phyloP scores from a whole-genome alignment of 768 basidiomycete genomes.

The Pleurotus platypus region DNA sequence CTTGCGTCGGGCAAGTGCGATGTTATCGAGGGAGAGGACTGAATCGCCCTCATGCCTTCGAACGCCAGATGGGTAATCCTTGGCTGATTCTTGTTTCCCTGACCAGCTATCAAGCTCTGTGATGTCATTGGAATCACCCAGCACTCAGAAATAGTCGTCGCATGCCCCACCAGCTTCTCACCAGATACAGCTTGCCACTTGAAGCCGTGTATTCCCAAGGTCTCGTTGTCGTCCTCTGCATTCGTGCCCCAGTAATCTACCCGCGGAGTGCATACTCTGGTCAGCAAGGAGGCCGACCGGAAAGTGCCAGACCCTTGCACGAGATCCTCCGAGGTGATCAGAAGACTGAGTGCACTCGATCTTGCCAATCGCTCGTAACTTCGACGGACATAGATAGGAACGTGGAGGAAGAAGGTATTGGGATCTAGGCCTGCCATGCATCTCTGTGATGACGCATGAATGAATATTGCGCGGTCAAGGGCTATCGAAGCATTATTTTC shows the following conservation, averaged over 20 bases:
- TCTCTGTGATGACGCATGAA: constrained; percentile 50
- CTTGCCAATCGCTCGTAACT: constrained; percentile 65
- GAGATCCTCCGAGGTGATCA: constrained; percentile 9
- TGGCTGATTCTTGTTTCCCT: background rate
- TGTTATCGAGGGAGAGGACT: constrained; percentile 2
- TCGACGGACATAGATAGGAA: constrained; percentile 74
- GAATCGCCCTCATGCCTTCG: background rate
- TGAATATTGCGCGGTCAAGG: constrained; percentile 71
- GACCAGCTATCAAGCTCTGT: background rate
- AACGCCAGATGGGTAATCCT: constrained; percentile 1
- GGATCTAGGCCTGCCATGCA: constrained; percentile 74
- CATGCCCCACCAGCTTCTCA: background rate
- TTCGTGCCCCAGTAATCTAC: constrained; percentile 52
- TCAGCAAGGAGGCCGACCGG: constrained; percentile 68
- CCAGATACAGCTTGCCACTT: constrained; percentile 8
- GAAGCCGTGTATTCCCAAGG: constrained; percentile 52
- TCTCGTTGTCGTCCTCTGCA: constrained; percentile 70
- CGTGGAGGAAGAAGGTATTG: constrained; percentile 73
- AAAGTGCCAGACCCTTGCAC: constrained; percentile 61
- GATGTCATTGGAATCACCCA: constrained; percentile 2
- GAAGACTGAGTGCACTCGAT: constrained; percentile 40
- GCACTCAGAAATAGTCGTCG: background rate
- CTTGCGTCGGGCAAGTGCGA: constrained; percentile 6
- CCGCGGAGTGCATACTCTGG: constrained; percentile 78
- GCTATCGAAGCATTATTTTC: constrained; percentile 28